These are phyloP conservation scores for Dacryopinax spathularia DNA, from an alignment of 768 basidiomycete genomes.

Conservation along the genomic window DNA sequence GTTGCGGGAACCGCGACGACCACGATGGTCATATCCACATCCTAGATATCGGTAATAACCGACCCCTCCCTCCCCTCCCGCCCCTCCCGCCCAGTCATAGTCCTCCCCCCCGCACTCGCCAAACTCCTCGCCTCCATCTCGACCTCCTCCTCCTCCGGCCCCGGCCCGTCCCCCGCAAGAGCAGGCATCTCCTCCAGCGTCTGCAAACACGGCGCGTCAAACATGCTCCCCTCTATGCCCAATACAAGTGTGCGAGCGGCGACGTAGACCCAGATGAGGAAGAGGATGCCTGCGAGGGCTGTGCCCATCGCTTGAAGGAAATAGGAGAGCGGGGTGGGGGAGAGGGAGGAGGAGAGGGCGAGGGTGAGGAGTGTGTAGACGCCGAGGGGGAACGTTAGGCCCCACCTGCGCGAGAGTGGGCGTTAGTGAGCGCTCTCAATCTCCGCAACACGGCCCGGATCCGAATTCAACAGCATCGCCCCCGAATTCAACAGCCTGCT, in stretches of 20 bases:
- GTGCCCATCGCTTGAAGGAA: not conserved
- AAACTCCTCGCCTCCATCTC: not conserved
- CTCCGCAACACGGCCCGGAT: too few relatives aligned
- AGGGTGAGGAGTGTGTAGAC: not conserved
- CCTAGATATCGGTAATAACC: too few relatives aligned
- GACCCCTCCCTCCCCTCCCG: not conserved
- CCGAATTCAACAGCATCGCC: too few relatives aligned
- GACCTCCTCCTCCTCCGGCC: not conserved
- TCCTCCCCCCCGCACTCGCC: not conserved
- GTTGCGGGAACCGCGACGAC: too few relatives aligned
- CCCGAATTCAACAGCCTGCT: too few relatives aligned
- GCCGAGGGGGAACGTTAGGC: not conserved
- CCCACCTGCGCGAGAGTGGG: constrained; percentile 3
- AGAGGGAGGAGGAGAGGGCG: not conserved
- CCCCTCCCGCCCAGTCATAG: not conserved
- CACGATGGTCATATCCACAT: too few relatives aligned
- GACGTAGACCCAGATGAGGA: not conserved
- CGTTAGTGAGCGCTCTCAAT: too few relatives aligned
- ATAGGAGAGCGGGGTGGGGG: not conserved
- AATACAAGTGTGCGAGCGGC: not conserved
- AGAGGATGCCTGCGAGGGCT: not conserved
- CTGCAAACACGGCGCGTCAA: not conserved
- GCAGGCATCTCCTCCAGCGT: not conserved
- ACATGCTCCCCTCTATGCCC: not conserved
- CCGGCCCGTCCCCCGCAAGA: not conserved